A percentile compares a stretch with the other conserved stretches of the same genome.
These are phyloP conservation scores for Exophiala mesophila DNA, from an alignment of 2,329 filamentous ascomycete genomes.

Conservation along the genomic window DNA sequence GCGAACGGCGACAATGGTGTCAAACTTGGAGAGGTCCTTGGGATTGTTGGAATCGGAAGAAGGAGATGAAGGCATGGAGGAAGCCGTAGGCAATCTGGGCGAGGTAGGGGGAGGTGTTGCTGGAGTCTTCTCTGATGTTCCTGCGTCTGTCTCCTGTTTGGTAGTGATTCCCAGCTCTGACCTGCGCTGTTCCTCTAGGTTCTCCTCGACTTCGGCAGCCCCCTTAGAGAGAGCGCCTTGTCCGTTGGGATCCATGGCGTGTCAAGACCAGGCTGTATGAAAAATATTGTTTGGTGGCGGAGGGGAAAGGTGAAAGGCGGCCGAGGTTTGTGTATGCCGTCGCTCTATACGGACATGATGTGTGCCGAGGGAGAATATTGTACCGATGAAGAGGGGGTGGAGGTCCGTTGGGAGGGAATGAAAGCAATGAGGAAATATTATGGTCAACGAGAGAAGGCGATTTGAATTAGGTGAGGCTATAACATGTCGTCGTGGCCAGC, in stretches of 20 bases:
- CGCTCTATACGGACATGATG: too few relatives aligned
- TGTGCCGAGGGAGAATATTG: too few relatives aligned
- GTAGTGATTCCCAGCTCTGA: constrained; percentile 18
- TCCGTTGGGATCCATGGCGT: constrained; percentile 24
- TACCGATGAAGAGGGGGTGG: too few relatives aligned
- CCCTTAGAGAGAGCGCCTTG: constrained; percentile 19
- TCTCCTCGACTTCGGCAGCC: constrained; percentile 20
- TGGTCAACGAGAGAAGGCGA: too few relatives aligned
- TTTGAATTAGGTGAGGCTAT: too few relatives aligned
- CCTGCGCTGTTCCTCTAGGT: constrained; percentile 24
- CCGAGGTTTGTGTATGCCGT: too few relatives aligned
- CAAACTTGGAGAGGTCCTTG: constrained; percentile 23
- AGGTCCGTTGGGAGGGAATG: too few relatives aligned
- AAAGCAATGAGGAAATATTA: too few relatives aligned
- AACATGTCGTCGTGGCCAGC: too few relatives aligned
- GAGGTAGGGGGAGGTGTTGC: constrained; percentile 10
- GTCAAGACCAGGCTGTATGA: too few relatives aligned
- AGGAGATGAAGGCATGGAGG: constrained; percentile 12
- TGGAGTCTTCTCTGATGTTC: constrained; percentile 11
- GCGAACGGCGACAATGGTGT: constrained; percentile 25
- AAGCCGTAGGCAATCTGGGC: constrained; percentile 9
- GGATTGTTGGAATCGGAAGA: constrained; percentile 17
- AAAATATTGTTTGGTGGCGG: neutral
- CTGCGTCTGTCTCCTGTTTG: constrained; percentile 18
- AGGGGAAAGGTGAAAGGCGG: too few relatives aligned